Evolutionary conservation across 768 basidiomycete genomes (phyloP).

Genomic region (Phanerochaete carnosa): DNA sequence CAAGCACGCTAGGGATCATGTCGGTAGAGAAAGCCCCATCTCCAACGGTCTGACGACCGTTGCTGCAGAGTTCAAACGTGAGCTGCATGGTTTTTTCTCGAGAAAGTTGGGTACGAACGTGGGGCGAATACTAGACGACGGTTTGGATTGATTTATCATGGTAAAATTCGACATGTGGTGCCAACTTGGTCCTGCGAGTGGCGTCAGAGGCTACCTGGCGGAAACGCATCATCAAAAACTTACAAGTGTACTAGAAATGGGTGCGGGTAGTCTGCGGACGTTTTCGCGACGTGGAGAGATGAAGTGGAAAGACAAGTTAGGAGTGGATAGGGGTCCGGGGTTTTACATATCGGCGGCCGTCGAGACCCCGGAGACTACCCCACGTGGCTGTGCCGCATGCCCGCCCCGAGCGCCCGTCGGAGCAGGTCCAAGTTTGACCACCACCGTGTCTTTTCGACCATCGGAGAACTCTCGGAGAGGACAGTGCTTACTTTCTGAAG

Average conservation of each 20-base stretch:
- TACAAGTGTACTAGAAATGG: not conserved
- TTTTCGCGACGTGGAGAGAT: not conserved
- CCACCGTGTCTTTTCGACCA: too few relatives aligned
- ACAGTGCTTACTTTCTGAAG: not conserved
- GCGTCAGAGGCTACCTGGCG: not conserved
- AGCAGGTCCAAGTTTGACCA: not conserved
- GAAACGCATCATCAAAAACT: not conserved
- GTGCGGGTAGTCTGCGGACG: not conserved
- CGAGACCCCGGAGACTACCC: not conserved
- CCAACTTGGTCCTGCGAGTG: slow-evolving; percentile 64
- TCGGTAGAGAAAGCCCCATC: slow-evolving; percentile 86
- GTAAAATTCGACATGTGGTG: slow-evolving; percentile 75
- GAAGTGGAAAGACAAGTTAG: not conserved
- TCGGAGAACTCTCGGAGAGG: not conserved
- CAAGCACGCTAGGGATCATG: slow-evolving; percentile 77
- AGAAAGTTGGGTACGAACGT: slow-evolving; percentile 49
- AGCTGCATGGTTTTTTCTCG: not conserved
- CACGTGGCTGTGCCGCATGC: slow-evolving; percentile 2
- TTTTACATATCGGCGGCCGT: not conserved
- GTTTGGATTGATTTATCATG: slow-evolving; percentile 70
- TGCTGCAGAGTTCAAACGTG: slow-evolving; percentile 47
- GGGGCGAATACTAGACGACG: slow-evolving; percentile 93
- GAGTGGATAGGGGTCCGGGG: not conserved
- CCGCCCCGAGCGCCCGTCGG: not conserved
- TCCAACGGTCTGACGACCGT: slow-evolving; percentile 95